Base-by-base conservation (phyloP, 192 early-diverging fungal genomes). In the Glomus cerebriforme region DNA sequence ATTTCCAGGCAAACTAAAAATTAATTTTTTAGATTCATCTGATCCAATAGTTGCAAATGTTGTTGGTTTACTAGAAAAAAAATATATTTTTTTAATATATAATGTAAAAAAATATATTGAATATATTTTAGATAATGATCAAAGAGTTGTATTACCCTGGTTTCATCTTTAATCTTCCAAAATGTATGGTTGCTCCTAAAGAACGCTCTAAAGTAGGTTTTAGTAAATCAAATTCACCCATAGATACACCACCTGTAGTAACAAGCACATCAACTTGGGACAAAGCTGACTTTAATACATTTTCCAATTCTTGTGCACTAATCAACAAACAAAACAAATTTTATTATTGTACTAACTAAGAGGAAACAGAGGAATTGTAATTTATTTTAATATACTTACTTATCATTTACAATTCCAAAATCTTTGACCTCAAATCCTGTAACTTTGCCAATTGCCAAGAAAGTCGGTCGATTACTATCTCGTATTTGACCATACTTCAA, bases 161-260 rank as follows among this genome's bases (percentile, higher is more conserved):
- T 80, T 97, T 98, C 91, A 99, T 92, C 47, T 85, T 81, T 13
- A 99, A 92, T 12, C 97, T 88, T 1, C 97, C 97, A 89, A 99
- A 97, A 60, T 93, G 91, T 29, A 98, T 93, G 0, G 78, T 87
- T 15, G 92, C 97, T n/a, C 87, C 86, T 19, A 97, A 79, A 13
- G 85, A 86, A 60, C 92, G 90, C 79, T 96, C 94, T 1, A 97
- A 84, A 0, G 95, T 92, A 0, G 95, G 91, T 77, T 98, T 97
- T 63, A 99, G 84, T 71, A 94, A 88, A 85, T 99, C 97, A 39
- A 90, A 85, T 85, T 99, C 97, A 62, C 97, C 97, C 97, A 99
- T 99, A n/a, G 95, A 96, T 0, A 98, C 97, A 1, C 97, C 97
- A 34, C 97, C 97, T 1, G 96, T 96, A 1, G 94, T 95, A 12